Percentiles rank a stretch among this genome's conserved stretches.
Evolutionary conservation across 2,329 filamentous ascomycete genomes (phyloP).

Genomic region (Basipetospora chlamydospora): DNA sequence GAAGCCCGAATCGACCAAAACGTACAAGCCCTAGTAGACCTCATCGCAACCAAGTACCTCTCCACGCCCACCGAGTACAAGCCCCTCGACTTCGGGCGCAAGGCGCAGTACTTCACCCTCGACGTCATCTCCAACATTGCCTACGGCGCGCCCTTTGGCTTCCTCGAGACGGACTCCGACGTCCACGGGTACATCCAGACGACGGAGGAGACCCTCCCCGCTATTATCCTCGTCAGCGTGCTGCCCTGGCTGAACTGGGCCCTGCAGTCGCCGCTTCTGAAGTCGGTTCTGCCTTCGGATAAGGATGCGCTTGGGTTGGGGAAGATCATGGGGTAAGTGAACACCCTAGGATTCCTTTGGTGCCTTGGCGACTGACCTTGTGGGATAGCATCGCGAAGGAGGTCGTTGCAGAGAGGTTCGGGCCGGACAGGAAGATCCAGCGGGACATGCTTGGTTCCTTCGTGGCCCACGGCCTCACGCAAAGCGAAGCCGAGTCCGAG

Average conservation of each 20-base stretch:
- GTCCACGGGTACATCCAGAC: constrained; percentile 30
- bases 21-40: constrained; percentile 25
- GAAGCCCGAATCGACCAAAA: constrained; percentile 34
- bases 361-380: too few relatives aligned
- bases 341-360: constrained; percentile 13
- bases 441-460: constrained; percentile 37
- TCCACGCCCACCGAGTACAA: constrained; percentile 19
- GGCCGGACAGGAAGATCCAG: constrained; percentile 23
- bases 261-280: constrained; percentile 24
- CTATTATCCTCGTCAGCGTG: constrained; percentile 27
- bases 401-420: constrained; percentile 30
- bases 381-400: constrained; percentile 28
- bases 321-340: constrained; percentile 25
- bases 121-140: constrained; percentile 38
- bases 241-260: constrained; percentile 26
- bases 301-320: constrained; percentile 23
- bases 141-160: constrained; percentile 32
- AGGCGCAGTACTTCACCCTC: constrained; percentile 35
- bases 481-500: constrained; percentile 27
- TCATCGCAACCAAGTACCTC: constrained; percentile 27
- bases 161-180: constrained; percentile 28
- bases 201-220: constrained; percentile 24
- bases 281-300: constrained; percentile 23
- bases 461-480: constrained; percentile 22
- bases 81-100: constrained; percentile 29